These are phyloP conservation scores for Casuarina glauca DNA, from an alignment of 306 rosid genomes.

Conservation along the genomic window DNA sequence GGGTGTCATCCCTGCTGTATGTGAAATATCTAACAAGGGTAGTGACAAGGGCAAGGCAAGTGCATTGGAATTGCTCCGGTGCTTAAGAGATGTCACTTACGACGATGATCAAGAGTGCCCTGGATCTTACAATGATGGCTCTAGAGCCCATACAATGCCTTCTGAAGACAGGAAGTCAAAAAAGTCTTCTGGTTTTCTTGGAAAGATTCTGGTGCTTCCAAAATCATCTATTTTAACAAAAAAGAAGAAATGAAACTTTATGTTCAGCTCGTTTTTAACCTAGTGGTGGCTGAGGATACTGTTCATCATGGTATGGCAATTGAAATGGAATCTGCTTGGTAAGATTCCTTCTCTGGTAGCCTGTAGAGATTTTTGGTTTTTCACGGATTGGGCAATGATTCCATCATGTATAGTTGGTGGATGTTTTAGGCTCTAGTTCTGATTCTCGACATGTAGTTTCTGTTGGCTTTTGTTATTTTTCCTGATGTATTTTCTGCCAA, in stretches of 20 bases:
- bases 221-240: slow-evolving; percentile 33
- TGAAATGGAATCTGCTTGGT: slow-evolving; percentile 1
- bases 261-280: slow-evolving; percentile 13
- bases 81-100: slow-evolving; percentile 41
- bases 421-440: slow-evolving; percentile 13
- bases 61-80: slow-evolving; percentile 65
- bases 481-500: slow-evolving; percentile 27
- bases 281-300: slow-evolving; percentile 3
- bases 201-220: slow-evolving; percentile 46
- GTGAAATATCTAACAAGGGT: slow-evolving; percentile 60
- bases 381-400: neutral
- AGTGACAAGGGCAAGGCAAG: slow-evolving; percentile 54
- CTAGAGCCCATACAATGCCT: slow-evolving; percentile 22
- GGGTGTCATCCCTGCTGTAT: slow-evolving; percentile 51
- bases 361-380: slow-evolving; percentile 1
- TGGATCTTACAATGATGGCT: slow-evolving; percentile 30
- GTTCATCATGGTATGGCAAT: slow-evolving; percentile 1
- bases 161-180: slow-evolving; percentile 44
- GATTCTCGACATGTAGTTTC: slow-evolving; percentile 17
- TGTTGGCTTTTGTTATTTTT: slow-evolving; percentile 22
- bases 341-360: slow-evolving; percentile 1
- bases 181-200: slow-evolving; percentile 39
- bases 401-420: neutral
- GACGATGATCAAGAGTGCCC: slow-evolving; percentile 33
- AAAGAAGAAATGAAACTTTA: slow-evolving; percentile 40